Evolutionary conservation across 1,284 basidiomycete genomes (phyloP).

Genomic region (Inonotus hispidus): DNA sequence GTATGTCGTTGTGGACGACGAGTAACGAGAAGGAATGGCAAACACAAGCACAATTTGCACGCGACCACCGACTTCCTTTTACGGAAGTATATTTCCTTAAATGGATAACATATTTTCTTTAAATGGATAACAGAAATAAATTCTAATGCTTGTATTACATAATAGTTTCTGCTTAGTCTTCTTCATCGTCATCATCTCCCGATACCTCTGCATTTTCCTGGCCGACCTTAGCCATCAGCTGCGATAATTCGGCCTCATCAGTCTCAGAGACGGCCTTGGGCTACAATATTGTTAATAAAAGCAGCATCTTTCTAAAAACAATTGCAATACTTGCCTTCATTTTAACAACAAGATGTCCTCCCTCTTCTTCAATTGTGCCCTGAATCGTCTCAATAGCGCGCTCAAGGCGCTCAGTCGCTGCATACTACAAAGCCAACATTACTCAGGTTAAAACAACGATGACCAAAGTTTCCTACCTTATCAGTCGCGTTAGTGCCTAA

Average conservation of each 20-base stretch:
- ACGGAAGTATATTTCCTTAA: neutral
- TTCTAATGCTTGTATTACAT: neutral
- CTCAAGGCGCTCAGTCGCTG: conserved; percentile 90
- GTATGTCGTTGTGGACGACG: neutral
- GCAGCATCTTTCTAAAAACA: neutral
- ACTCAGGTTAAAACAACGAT: neutral
- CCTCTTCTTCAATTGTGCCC: conserved; percentile 75
- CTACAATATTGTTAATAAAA: conserved; percentile 34
- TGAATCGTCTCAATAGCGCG: conserved; percentile 91
- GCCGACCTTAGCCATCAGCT: conserved; percentile 90
- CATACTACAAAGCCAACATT: conserved; percentile 42
- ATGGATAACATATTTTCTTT: neutral
- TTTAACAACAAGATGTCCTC: conserved; percentile 87
- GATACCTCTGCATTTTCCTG: conserved; percentile 92
- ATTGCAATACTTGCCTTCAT: conserved; percentile 72
- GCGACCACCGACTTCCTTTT: neutral
- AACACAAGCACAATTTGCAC: neutral
- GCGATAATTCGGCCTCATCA: conserved; percentile 91
- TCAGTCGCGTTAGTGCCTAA: conserved; percentile 95
- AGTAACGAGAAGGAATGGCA: neutral
- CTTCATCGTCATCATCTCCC: conserved; percentile 87
- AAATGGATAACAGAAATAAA: too few relatives aligned
- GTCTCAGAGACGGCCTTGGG: conserved; percentile 97
- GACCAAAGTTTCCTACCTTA: conserved; percentile 50
- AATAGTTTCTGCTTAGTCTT: conserved; percentile 24